phyloP scores from a whole-genome alignment of 2,329 filamentous ascomycete genomes.

The Stachybotrys elegans region DNA sequence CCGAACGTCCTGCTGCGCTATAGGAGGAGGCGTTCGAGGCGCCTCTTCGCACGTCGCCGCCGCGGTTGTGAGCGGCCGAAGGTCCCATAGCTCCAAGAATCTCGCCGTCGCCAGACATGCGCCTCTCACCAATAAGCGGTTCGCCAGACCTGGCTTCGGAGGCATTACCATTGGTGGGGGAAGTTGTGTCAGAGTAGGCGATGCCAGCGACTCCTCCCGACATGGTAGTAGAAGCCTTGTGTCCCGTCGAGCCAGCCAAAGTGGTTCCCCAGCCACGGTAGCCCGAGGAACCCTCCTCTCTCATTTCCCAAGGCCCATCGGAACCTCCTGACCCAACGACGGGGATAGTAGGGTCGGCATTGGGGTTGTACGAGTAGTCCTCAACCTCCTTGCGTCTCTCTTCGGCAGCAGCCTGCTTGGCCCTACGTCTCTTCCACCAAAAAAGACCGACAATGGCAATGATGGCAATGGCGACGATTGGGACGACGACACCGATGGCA shows the following conservation, averaged over 20 bases:
- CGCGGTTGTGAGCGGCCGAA: slow-evolving; percentile 58
- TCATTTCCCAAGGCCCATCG: slow-evolving; percentile 65
- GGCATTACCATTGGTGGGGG: slow-evolving; percentile 58
- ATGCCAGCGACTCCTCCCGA: slow-evolving; percentile 65
- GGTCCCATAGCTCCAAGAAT: slow-evolving; percentile 80
- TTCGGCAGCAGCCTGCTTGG: slow-evolving; percentile 78
- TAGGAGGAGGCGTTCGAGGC: slow-evolving; percentile 95
- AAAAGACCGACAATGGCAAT: slow-evolving; percentile 73
- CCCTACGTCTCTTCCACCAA: slow-evolving; percentile 85
- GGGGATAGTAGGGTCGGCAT: slow-evolving; percentile 77
- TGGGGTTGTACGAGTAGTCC: slow-evolving; percentile 97
- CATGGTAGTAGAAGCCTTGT: slow-evolving; percentile 85
- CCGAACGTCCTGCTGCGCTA: slow-evolving; percentile 73
- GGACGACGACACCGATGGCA: slow-evolving; percentile 89
- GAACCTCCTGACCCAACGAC: slow-evolving; percentile 38
- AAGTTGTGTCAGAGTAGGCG: slow-evolving; percentile 69
- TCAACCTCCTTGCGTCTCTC: slow-evolving; percentile 92
- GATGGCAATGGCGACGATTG: slow-evolving; percentile 80
- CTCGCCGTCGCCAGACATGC: slow-evolving; percentile 66
- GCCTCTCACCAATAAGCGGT: slow-evolving; percentile 42
- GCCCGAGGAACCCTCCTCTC: slow-evolving; percentile 68
- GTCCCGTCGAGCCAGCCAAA: slow-evolving; percentile 61
- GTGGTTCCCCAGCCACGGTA: slow-evolving; percentile 95
- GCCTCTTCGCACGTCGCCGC: slow-evolving; percentile 73
- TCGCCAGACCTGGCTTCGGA: slow-evolving; percentile 70